A percentile compares a stretch with the other conserved stretches of the same genome.
These are phyloP conservation scores for Urostyla sp. DNA, from an alignment of 73 alveolate genomes.

Conservation along the genomic window DNA sequence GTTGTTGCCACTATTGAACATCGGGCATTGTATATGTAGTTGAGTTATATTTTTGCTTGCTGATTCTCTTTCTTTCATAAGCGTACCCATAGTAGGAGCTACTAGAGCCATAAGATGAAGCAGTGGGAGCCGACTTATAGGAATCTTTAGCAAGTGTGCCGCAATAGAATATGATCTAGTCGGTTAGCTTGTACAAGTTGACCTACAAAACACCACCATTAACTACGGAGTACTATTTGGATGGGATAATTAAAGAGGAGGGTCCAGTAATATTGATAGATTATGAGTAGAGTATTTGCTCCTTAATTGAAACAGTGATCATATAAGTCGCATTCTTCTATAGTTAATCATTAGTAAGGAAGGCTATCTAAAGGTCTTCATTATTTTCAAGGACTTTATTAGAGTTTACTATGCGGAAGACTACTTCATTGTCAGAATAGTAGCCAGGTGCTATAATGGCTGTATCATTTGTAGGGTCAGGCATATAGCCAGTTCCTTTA, in stretches of 20 bases:
- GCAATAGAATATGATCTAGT: neutral
- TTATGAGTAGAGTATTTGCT: neutral
- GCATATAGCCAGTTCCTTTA: too few species aligned
- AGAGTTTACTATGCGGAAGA: neutral
- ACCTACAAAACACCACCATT: constrained; percentile 35
- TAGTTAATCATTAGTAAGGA: constrained; percentile 4
- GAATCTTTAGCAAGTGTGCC: neutral
- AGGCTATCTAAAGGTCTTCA: neutral
- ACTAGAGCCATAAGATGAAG: neutral
- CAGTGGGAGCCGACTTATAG: neutral
- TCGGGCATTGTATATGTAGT: neutral
- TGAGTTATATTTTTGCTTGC: too few species aligned
- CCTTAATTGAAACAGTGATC: neutral
- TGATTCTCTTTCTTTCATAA: too few species aligned
- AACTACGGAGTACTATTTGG: neutral
- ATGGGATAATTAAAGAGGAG: neutral
- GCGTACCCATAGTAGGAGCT: too few species aligned
- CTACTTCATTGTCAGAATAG: neutral
- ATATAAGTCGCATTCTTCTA: neutral
- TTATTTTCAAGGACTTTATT: constrained; percentile 23
- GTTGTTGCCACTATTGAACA: neutral
- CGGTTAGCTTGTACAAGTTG: constrained; percentile 6
- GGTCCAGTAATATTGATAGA: neutral
- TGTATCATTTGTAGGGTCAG: neutral
- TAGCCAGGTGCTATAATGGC: too few species aligned